phyloP scores from a whole-genome alignment of 2,329 filamentous ascomycete species.

The Zymoseptoria tritici region DNA sequence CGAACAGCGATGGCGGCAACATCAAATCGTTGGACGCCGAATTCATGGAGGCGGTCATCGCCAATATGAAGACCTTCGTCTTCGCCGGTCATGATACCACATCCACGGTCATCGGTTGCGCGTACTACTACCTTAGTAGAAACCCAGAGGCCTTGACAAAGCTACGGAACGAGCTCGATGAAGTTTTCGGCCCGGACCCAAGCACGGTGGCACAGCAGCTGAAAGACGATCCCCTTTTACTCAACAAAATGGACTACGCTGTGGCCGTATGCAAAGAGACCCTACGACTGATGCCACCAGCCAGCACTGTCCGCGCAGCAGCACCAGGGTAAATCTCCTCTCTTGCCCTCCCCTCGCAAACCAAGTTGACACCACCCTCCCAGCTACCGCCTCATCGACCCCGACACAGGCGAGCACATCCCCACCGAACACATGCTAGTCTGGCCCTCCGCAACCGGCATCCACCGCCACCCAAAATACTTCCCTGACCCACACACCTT shows the following conservation, averaged over 20 bases:
- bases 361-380: slow-evolving; percentile 1
- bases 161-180: slow-evolving; percentile 45
- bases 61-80: slow-evolving; percentile 35
- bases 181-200: slow-evolving; percentile 41
- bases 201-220: slow-evolving; percentile 32
- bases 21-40: slow-evolving; percentile 29
- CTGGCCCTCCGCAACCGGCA: slow-evolving; percentile 33
- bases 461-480: slow-evolving; percentile 31
- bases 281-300: slow-evolving; percentile 47
- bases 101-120: slow-evolving; percentile 30
- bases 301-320: slow-evolving; percentile 36
- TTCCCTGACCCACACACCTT: slow-evolving; percentile 36
- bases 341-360: neutral
- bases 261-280: slow-evolving; percentile 48
- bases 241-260: slow-evolving; percentile 48
- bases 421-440: slow-evolving; percentile 41
- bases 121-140: slow-evolving; percentile 34
- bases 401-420: slow-evolving; percentile 36
- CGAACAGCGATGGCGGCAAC: slow-evolving; percentile 14
- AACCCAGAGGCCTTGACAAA: slow-evolving; percentile 28
- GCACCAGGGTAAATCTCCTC: slow-evolving; percentile 4
- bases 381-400: slow-evolving; percentile 36
- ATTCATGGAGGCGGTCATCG: slow-evolving; percentile 31
- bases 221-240: slow-evolving; percentile 36
- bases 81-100: slow-evolving; percentile 41